Percentiles rank a stretch among this genome's conserved stretches.
Conservation (phyloP, 2,329 filamentous ascomycete genomes). For the Pseudocercospora musae region DNA sequence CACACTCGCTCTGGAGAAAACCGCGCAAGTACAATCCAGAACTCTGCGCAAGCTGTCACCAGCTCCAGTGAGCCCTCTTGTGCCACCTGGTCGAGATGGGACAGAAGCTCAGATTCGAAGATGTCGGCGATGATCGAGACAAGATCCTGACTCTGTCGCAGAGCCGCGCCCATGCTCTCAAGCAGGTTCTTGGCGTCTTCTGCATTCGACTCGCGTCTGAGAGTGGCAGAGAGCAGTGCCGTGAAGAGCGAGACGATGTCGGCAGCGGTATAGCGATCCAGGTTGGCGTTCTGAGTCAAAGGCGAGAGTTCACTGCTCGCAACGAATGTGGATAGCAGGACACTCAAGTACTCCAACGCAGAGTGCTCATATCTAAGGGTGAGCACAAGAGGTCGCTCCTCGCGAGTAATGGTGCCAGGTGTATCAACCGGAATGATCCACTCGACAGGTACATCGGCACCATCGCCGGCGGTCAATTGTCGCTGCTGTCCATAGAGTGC, state of each 20-base stretch:
- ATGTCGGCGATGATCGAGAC: constrained; percentile 79
- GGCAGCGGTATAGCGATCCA: constrained; percentile 61
- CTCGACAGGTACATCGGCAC: neutral
- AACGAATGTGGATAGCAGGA: constrained; percentile 66
- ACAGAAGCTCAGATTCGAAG: constrained; percentile 65
- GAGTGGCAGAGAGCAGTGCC: constrained; percentile 56
- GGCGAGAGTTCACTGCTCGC: constrained; percentile 42
- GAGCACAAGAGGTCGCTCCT: constrained; percentile 71
- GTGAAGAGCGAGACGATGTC: constrained; percentile 74
- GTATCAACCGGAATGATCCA: constrained; percentile 52
- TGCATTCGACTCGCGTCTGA: constrained; percentile 27
- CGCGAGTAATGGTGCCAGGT: constrained; percentile 69
- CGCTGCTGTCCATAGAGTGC: neutral
- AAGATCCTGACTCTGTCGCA: constrained; percentile 61
- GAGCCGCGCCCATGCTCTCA: constrained; percentile 49
- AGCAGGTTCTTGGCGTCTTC: constrained; percentile 46
- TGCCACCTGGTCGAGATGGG: constrained; percentile 52
- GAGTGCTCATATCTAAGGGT: constrained; percentile 75
- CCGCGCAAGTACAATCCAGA: constrained; percentile 68
- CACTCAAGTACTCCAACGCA: constrained; percentile 73
- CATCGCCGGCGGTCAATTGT: constrained; percentile 4
- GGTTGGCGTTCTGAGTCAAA: constrained; percentile 10
- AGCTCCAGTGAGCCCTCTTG: constrained; percentile 64
- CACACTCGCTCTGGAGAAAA: constrained; percentile 80
- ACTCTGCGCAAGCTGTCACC: constrained; percentile 73